Base-by-base conservation (phyloP, 176 grass and related monocot species). In the Hordeum marinum region DNA sequence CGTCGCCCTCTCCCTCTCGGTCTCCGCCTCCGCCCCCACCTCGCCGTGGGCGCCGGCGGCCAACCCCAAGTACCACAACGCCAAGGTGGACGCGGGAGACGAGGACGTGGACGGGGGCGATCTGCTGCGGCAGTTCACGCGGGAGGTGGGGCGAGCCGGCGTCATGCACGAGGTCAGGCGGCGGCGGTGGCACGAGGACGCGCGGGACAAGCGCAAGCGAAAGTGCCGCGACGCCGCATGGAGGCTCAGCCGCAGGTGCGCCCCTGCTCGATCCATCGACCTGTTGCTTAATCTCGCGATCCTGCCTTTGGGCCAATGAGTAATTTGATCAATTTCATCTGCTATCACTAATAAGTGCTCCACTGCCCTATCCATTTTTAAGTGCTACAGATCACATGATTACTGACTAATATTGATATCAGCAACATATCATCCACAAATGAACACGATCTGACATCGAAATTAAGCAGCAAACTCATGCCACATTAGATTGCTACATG, bases 111-210 rank as follows among this genome's bases (percentile, higher is more conserved):
- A 73, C 4, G 84, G 75, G 61, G 95, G 88, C 59, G 75, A 87
- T 59, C 77, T 90, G 15, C 66, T 97, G 3, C 64, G 78, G 72
- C 15, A 40, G 84, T 92, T 97, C 68, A 78, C 37, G 72, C 42
- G 90, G 59, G 86, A 94, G 84, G 90, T 93, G 35, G 46, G 74
- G 17, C 90, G 82, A 12, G 81, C 76, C 24, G 88, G 95, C 17
- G 72, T 97, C 84, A 69, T 90, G 60, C 86, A 90, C 92, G 95
- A 97, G 90, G 61, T 91, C 67, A 88, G 79, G 86, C 60, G 92
- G 72, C 86, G 95, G 37, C 75, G 92, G 40, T 66, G 90, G 80
- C 88, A 83, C 77, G 92, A 97, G 92, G 85, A 92, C 74, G 76
- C 75, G 32, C 80, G 81, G 59, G 95, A 97, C 70, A 90, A 80